Base-by-base conservation (phyloP, 345 rosid genomes). In the Brassica carinata region DNA sequence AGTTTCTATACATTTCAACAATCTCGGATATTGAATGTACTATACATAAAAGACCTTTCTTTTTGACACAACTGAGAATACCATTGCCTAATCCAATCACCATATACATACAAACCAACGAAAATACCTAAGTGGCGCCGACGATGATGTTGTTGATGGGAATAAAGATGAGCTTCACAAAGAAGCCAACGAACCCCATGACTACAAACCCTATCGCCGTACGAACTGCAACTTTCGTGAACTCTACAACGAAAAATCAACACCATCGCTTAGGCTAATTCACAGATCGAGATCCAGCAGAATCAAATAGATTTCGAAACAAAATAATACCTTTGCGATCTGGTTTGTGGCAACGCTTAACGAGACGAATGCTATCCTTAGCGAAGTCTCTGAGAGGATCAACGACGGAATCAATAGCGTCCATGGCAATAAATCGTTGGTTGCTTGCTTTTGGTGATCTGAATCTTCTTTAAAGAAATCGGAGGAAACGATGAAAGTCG, bases 311-410 rank as follows among this genome's bases (percentile, higher is more conserved):
- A 61, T 61, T 29, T 27, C 36, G 13, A 11, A 11, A 1, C 5
- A 48, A 5, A 43, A 43, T 5, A 4, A 61, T 23, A 70, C 75
- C 75, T 71, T 91, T 89, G 23, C 90, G 88, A 79, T 91, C 96
- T 73, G 96, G 94, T 58, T 91, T 91, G 87, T 91, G 94, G 59
- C 96, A 91, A 67, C 96, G 84, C 88, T 91, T 91, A 51, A 91
- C 94, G 74, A 89, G 91, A 53, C 96, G 94, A 18, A 83, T 82
- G 61, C 96, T 89, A 70, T 91, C 97, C 75, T 90, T 90, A 13
- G 94, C 90, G 79, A 91, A 91, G 45, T 89, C 92, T 79, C 96
- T 89, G 69, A 91, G 88, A 15, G 96, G 96, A 83, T 89, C 94
- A 36, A 91, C 82, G 9, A 86, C 94, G 71, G 90, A 85, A 75